phyloP scores from a whole-genome alignment of 345 rosid species.

The Cardiospermum halicacabum region DNA sequence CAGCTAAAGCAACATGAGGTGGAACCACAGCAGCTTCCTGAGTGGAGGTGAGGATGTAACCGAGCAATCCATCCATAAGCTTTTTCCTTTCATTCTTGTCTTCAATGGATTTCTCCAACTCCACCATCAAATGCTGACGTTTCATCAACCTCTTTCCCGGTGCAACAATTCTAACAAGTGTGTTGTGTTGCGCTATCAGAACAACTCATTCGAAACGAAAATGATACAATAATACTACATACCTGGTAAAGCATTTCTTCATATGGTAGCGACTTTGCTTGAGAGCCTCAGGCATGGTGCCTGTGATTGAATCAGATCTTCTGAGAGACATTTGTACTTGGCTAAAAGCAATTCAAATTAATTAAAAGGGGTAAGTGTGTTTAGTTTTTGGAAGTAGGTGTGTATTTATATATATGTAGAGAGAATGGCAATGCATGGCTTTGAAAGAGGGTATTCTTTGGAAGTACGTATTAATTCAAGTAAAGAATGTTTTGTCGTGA shows the following conservation, averaged over 20 bases:
- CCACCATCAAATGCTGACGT: constrained; percentile 52
- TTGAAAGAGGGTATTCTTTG: constrained; percentile 31
- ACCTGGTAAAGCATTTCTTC: constrained; percentile 85
- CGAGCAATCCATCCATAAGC: constrained; percentile 71
- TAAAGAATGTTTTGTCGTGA: constrained; percentile 11
- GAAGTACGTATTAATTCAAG: constrained; percentile 15
- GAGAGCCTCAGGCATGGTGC: constrained; percentile 83
- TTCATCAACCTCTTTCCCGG: constrained; percentile 68
- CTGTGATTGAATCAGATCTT: constrained; percentile 63
- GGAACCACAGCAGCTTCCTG: constrained; percentile 90
- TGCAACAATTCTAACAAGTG: constrained; percentile 42
- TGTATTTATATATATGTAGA: constrained; percentile 16
- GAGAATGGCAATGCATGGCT: constrained; percentile 3
- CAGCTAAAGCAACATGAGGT: constrained; percentile 75
- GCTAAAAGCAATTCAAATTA: too few species aligned
- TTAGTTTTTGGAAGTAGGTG: constrained; percentile 9
- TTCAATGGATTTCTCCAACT: constrained; percentile 55
- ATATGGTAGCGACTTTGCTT: constrained; percentile 67
- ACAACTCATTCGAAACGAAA: too few species aligned
- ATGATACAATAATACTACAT: too few species aligned
- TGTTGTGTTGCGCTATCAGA: background rate
- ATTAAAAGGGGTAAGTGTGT: too few species aligned
- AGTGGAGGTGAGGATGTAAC: constrained; percentile 66
- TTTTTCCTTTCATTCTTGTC: constrained; percentile 52
- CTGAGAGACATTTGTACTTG: too few species aligned